Evolutionary conservation across 2,329 filamentous ascomycete species (phyloP).

Genomic region (Pseudocercospora fijiensis): DNA sequence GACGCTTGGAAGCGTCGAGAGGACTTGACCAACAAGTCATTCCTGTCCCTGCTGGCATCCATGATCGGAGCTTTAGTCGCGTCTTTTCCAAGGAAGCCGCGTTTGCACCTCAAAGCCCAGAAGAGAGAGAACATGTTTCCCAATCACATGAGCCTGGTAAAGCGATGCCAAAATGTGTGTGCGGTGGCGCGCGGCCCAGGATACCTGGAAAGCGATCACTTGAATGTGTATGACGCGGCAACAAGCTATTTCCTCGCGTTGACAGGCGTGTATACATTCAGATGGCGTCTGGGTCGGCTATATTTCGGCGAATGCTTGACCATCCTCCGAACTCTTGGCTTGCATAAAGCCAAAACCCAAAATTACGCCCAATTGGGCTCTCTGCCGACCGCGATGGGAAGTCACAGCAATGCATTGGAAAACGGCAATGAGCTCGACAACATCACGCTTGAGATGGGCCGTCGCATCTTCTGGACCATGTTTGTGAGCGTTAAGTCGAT

Average conservation of each 20-base stretch:
- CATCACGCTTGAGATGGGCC: slow-evolving; percentile 55
- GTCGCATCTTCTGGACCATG: slow-evolving; percentile 75
- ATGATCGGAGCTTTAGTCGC: slow-evolving; percentile 74
- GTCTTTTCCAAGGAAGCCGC: slow-evolving; percentile 70
- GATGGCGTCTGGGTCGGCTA: slow-evolving; percentile 65
- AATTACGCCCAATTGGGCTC: slow-evolving; percentile 42
- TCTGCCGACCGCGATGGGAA: slow-evolving; percentile 39
- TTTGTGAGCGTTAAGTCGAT: slow-evolving; percentile 71
- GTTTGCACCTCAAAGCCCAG: slow-evolving; percentile 67
- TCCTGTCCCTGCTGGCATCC: slow-evolving; percentile 68
- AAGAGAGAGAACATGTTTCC: slow-evolving; percentile 65
- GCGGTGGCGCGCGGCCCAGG: slow-evolving; percentile 63
- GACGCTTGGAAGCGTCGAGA: slow-evolving; percentile 65
- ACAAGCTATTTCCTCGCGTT: slow-evolving; percentile 75
- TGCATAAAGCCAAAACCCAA: slow-evolving; percentile 56
- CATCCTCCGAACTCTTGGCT: slow-evolving; percentile 66
- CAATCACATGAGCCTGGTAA: slow-evolving; percentile 66
- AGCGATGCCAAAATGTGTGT: slow-evolving; percentile 69
- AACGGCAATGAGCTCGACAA: slow-evolving; percentile 43
- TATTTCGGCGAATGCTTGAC: slow-evolving; percentile 72
- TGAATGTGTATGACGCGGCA: slow-evolving; percentile 62
- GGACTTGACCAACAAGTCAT: slow-evolving; percentile 64
- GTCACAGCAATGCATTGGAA: slow-evolving; percentile 40
- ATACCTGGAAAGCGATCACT: slow-evolving; percentile 54
- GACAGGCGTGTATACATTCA: slow-evolving; percentile 65